phyloP scores from a whole-genome alignment of 257 asterid genomes.

The Fraxinus anomala region DNA sequence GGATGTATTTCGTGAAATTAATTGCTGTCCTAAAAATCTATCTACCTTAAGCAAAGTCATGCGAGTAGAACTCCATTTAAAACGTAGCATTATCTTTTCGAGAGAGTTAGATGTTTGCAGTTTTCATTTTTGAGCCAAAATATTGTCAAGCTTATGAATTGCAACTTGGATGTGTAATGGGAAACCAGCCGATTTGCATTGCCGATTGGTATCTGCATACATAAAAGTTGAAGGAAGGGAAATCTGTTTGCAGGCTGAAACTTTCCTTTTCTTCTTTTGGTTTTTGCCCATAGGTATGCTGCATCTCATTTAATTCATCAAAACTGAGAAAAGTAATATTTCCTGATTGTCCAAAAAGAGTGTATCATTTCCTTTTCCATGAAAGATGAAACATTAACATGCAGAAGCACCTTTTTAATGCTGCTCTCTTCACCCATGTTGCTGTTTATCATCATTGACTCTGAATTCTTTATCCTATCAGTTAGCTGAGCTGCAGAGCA shows the following conservation, averaged over 20 bases:
- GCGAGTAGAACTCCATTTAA: constrained; percentile 8
- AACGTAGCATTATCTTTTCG: neutral
- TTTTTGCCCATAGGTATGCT: neutral
- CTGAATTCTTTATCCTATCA: constrained; percentile 40
- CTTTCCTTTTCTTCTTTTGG: too few species aligned
- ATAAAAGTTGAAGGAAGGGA: constrained; percentile 2
- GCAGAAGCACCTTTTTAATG: neutral
- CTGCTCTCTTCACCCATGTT: constrained; percentile 13
- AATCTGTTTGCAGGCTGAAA: neutral
- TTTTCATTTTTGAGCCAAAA: neutral
- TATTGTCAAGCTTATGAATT: constrained; percentile 13
- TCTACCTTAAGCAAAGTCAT: constrained; percentile 2
- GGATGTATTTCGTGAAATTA: constrained; percentile 14
- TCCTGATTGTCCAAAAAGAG: constrained; percentile 4
- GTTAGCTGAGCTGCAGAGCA: constrained; percentile 81
- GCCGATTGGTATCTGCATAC: neutral
- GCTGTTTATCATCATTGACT: constrained; percentile 16
- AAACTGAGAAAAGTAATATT: too few species aligned
- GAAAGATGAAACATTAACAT: neutral
- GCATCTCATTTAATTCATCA: neutral
- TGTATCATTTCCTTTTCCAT: neutral
- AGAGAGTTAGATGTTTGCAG: neutral
- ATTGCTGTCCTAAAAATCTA: neutral
- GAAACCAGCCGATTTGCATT: constrained; percentile 8
- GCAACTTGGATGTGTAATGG: neutral